These are phyloP conservation scores for Aphanomyces euteiches DNA, from an alignment of 352 stramenopile species.

Conservation along the genomic window DNA sequence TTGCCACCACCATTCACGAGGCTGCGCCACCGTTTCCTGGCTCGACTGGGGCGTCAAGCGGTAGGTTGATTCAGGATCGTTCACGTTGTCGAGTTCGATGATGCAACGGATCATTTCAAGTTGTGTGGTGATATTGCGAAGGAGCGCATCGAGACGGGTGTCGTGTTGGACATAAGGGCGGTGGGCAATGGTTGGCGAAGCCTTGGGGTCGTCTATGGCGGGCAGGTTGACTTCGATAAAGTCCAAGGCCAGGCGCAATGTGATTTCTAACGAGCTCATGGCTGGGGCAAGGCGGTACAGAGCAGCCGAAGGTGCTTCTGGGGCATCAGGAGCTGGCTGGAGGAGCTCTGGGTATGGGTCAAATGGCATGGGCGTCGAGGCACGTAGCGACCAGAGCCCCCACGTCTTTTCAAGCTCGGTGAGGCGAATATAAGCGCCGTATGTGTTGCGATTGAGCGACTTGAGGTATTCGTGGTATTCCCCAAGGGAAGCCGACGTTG, in stretches of 20 bases:
- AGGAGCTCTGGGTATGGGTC: constrained; percentile 11
- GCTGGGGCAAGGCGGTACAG: constrained; percentile 20
- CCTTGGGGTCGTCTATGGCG: not conserved
- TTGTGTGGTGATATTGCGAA: constrained; percentile 24
- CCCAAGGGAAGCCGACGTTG: constrained; percentile 15
- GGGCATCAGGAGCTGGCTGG: not conserved
- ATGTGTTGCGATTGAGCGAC: constrained; percentile 24
- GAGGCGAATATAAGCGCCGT: constrained; percentile 24
- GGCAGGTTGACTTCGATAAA: constrained; percentile 24
- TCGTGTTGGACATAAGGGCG: constrained; percentile 26
- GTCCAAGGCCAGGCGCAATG: constrained; percentile 11
- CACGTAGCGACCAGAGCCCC: constrained; percentile 16
- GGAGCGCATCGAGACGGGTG: constrained; percentile 10
- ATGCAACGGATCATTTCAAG: constrained; percentile 22
- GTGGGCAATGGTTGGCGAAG: not conserved
- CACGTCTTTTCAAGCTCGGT: constrained; percentile 25
- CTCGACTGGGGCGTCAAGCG: not conserved
- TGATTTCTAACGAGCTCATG: constrained; percentile 25
- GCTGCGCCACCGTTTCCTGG: not conserved
- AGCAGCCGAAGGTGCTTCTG: not conserved
- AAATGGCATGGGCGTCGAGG: constrained; percentile 21
- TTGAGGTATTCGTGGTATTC: constrained; percentile 14
- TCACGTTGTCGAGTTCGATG: constrained; percentile 13
- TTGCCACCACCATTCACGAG: constrained; percentile 12
- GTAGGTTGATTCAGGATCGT: not conserved